Conservation (phyloP, 768 basidiomycete species). For the Lentinula guzmanii region DNA sequence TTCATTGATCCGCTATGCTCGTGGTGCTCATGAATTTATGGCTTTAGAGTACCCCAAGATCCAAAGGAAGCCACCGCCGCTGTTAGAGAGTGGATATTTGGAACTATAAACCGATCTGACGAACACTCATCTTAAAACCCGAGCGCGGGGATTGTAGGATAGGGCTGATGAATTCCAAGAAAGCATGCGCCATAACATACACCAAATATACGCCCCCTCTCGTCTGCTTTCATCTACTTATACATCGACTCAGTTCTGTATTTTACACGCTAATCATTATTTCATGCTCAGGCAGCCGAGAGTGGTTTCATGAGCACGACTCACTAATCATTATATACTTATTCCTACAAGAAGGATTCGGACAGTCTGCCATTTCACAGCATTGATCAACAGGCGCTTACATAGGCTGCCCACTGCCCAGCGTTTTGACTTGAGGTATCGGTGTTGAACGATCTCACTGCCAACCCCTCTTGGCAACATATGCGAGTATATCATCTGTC, state of each 20-base stretch:
- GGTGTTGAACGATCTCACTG: neutral
- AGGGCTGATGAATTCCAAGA: neutral
- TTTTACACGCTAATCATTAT: neutral
- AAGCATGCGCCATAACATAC: neutral
- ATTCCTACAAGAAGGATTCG: no score
- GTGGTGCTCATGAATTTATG: no score
- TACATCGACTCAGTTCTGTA: neutral
- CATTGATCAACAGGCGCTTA: no score
- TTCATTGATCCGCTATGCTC: slow-evolving; percentile 5
- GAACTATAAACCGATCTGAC: neutral
- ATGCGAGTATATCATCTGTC: neutral
- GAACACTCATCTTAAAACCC: neutral
- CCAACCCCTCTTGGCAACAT: neutral
- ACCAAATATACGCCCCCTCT: neutral
- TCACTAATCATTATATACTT: no score
- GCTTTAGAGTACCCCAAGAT: slow-evolving; percentile 61
- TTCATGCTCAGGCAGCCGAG: neutral
- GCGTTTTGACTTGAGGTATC: neutral
- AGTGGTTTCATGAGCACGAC: no score
- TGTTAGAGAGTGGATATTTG: slow-evolving; percentile 81
- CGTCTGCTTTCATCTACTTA: neutral
- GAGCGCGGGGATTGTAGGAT: neutral
- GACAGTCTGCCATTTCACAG: no score
- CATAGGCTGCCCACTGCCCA: no score
- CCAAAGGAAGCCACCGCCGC: slow-evolving; percentile 57